A percentile compares a stretch with the other conserved stretches of the same genome.
Evolutionary conservation across 2,329 filamentous ascomycete genomes (phyloP).

Genomic region (Myriosclerotinia duriaeana): DNA sequence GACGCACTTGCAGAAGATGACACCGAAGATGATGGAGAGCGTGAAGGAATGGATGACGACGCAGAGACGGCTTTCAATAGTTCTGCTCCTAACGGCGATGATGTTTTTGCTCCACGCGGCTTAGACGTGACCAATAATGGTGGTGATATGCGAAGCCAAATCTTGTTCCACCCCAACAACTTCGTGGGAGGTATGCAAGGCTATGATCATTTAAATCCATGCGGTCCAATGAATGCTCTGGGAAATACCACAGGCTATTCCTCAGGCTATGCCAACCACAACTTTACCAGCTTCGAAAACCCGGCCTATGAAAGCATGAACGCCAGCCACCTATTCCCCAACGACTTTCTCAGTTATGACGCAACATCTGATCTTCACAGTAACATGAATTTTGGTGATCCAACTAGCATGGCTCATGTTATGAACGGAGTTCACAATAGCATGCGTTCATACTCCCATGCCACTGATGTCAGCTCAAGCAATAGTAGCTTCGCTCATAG

Average conservation of each 20-base stretch:
- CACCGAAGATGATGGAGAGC: background rate
- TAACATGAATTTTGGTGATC: background rate
- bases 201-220: background rate
- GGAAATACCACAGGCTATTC: background rate
- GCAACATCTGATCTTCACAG: background rate
- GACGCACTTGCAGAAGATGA: background rate
- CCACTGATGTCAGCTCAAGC: background rate
- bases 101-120: constrained; percentile 1
- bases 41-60: background rate
- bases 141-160: background rate
- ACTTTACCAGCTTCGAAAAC: background rate
- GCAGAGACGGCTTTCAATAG: background rate
- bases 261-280: background rate
- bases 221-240: background rate
- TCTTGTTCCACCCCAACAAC: background rate
- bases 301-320: background rate
- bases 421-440: background rate
- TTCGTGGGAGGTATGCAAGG: background rate
- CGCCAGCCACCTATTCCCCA: background rate
- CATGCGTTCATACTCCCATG: background rate
- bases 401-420: background rate
- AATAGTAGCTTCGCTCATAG: background rate
- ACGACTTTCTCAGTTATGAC: background rate
- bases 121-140: background rate
- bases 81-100: background rate